phyloP scores from a whole-genome alignment of 2,329 filamentous ascomycete species.

The Pestalotiopsis sp. region DNA sequence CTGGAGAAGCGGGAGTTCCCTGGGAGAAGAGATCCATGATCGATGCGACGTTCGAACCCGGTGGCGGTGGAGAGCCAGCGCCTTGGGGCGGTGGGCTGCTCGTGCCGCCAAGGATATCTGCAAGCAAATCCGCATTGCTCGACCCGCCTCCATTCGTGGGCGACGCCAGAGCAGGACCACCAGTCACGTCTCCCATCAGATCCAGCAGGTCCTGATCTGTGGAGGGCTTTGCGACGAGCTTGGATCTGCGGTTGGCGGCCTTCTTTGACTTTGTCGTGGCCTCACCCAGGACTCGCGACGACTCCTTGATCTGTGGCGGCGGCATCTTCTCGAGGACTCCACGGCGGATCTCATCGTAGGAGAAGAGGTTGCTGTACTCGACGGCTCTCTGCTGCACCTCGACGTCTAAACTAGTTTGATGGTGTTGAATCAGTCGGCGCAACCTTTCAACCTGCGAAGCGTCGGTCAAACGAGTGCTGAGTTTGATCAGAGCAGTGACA shows the following conservation, averaged over 20 bases:
- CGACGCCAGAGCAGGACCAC: slow-evolving; percentile 62
- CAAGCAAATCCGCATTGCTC: slow-evolving; percentile 84
- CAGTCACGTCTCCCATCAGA: slow-evolving; percentile 75
- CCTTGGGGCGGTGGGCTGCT: slow-evolving; percentile 51
- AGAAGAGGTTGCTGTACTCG: slow-evolving; percentile 94
- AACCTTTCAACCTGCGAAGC: slow-evolving; percentile 85
- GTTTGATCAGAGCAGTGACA: slow-evolving; percentile 90
- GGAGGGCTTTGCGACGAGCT: slow-evolving; percentile 69
- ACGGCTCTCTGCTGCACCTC: slow-evolving; percentile 96
- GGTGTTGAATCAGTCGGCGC: slow-evolving; percentile 73
- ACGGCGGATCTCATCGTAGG: slow-evolving; percentile 80
- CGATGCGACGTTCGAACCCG: slow-evolving; percentile 62
- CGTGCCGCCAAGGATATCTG: slow-evolving; percentile 84
- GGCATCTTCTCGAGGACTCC: slow-evolving; percentile 98
- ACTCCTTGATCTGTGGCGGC: slow-evolving; percentile 93
- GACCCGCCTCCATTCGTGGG: slow-evolving; percentile 55
- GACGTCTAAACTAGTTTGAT: slow-evolving; percentile 87
- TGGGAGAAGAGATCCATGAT: slow-evolving; percentile 89
- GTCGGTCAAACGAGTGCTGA: slow-evolving; percentile 86
- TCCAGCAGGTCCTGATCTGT: slow-evolving; percentile 92
- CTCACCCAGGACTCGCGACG: slow-evolving; percentile 86
- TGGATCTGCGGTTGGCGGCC: slow-evolving; percentile 73
- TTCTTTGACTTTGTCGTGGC: slow-evolving; percentile 71
- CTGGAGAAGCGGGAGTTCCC: slow-evolving; percentile 42
- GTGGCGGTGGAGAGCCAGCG: slow-evolving; percentile 52